phyloP scores from a whole-genome alignment of 2,329 filamentous ascomycete genomes.

The Aureobasidium sp. region DNA sequence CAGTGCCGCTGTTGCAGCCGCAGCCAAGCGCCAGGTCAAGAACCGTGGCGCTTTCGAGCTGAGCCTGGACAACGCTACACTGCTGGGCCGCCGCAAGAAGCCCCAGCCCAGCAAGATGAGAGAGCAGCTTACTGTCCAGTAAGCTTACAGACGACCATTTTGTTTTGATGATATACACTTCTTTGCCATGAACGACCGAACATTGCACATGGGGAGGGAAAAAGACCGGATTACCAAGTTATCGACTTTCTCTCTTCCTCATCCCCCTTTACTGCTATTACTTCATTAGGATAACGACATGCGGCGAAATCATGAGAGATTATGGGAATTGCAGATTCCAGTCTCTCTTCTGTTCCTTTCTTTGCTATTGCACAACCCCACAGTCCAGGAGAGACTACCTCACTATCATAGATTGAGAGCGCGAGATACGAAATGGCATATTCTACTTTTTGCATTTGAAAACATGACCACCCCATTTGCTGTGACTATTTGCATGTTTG shows the following conservation, averaged over 20 bases:
- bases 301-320: slow-evolving; percentile 7
- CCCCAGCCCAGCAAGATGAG: slow-evolving; percentile 38
- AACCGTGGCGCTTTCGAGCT: slow-evolving; percentile 85
- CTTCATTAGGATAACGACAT: slow-evolving; percentile 7
- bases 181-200: background rate
- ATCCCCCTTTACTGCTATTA: background rate
- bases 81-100: slow-evolving; percentile 66
- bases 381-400: background rate
- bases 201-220: background rate
- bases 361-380: background rate
- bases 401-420: slow-evolving; percentile 6
- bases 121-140: slow-evolving; percentile 32
- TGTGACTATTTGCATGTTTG: background rate
- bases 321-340: background rate
- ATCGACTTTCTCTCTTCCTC: background rate
- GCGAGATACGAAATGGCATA: slow-evolving; percentile 4
- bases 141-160: background rate
- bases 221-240: background rate
- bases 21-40: slow-evolving; percentile 72
- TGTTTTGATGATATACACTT: background rate
- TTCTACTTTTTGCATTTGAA: background rate
- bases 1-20: slow-evolving; percentile 73
- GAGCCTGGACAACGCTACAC: slow-evolving; percentile 80
- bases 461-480: background rate
- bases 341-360: background rate